These are phyloP conservation scores for Glaciozyma antarctica DNA, from an alignment of 768 basidiomycete species.

Conservation along the genomic window DNA sequence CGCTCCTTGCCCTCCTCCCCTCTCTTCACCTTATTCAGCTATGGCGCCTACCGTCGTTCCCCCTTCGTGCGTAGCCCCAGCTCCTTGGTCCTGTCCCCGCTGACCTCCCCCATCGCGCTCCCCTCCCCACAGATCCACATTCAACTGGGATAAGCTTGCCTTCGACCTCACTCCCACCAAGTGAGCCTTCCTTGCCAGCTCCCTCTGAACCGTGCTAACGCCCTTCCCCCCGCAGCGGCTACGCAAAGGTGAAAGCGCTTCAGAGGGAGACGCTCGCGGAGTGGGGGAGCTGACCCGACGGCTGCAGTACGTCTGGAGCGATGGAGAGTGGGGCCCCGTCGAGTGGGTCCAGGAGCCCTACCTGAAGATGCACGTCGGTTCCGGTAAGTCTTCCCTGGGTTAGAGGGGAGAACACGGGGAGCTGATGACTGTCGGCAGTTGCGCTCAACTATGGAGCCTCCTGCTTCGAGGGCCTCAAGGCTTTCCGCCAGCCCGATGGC, in stretches of 20 bases:
- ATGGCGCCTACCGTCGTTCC: conserved; percentile 35
- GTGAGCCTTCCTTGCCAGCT: no score
- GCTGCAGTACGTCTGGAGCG: conserved; percentile 12
- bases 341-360: conserved; percentile 30
- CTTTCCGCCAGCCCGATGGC: conserved; percentile 34
- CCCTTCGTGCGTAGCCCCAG: not conserved
- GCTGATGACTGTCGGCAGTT: not conserved
- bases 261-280: not conserved
- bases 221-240: conserved; percentile 3
- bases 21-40: conserved; percentile 21
- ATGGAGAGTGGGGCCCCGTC: conserved; percentile 25
- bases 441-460: conserved; percentile 21
- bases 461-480: conserved; percentile 28
- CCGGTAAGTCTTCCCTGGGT: conserved; percentile 1
- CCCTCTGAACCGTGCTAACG: no score
- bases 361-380: conserved; percentile 30
- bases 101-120: no score
- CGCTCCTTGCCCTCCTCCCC: not conserved
- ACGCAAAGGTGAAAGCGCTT: conserved; percentile 11
- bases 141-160: conserved; percentile 35
- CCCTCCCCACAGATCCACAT: conserved; percentile 36
- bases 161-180: conserved; percentile 26
- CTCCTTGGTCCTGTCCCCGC: no score
- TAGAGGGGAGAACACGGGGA: not conserved
- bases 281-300: not conserved